phyloP scores from a whole-genome alignment of 345 rosid species.

The Pseudoturritis turrita region DNA sequence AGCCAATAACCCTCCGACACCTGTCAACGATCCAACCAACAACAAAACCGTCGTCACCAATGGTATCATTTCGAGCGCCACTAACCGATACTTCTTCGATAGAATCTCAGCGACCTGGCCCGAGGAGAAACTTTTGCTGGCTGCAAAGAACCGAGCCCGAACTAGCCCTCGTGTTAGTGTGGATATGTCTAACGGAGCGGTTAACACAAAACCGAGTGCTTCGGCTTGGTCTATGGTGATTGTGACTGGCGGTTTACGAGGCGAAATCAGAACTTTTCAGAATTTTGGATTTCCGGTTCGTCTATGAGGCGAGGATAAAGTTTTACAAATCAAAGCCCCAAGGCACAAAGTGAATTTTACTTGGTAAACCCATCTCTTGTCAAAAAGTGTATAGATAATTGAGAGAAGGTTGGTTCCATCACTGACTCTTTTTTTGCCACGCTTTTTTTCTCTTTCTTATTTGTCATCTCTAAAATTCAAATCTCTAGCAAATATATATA shows the following conservation, averaged over 20 bases:
- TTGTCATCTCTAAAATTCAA: constrained; percentile 42
- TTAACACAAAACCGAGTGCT: constrained; percentile 35
- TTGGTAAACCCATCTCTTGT: constrained; percentile 17
- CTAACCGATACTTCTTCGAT: constrained; percentile 82
- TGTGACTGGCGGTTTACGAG: constrained; percentile 82
- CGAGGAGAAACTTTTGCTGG: constrained; percentile 59
- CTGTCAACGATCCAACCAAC: constrained; percentile 53
- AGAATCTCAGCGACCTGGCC: constrained; percentile 94
- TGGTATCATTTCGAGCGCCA: constrained; percentile 77
- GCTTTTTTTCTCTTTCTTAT: constrained; percentile 41
- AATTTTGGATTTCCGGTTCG: constrained; percentile 89
- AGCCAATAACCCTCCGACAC: constrained; percentile 83
- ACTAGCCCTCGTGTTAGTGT: constrained; percentile 52
- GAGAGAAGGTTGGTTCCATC: constrained; percentile 36
- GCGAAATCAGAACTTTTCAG: constrained; percentile 80
- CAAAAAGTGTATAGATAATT: constrained; percentile 62
- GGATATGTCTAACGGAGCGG: constrained; percentile 45
- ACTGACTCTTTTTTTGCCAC: neutral
- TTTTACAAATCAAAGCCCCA: constrained; percentile 10
- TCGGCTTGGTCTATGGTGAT: constrained; percentile 88
- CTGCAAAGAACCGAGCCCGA: constrained; percentile 39
- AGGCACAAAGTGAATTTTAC: constrained; percentile 14
- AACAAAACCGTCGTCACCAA: constrained; percentile 42
- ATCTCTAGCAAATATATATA: constrained; percentile 45
- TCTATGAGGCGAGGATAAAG: constrained; percentile 30